A percentile compares a stretch with the other conserved stretches of the same genome.
phyloP scores from a whole-genome alignment of 1,284 basidiomycete species.

The Austroboletus rostrupii region DNA sequence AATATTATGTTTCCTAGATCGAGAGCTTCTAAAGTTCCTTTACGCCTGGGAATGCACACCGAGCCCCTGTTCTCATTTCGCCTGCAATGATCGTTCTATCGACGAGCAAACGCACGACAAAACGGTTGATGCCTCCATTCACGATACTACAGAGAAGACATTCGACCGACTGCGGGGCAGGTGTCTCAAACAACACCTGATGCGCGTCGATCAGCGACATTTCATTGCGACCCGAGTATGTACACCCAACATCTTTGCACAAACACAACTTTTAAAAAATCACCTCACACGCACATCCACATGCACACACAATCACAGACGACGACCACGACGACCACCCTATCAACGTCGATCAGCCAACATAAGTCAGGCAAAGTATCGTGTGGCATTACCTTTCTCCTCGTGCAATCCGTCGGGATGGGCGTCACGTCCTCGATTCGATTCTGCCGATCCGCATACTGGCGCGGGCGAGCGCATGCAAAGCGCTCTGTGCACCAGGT shows the following conservation, averaged over 20 bases:
- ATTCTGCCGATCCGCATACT: conserved; percentile 99
- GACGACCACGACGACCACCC: conserved; percentile 99
- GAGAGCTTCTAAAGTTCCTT: too few relatives aligned
- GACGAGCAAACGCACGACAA: conserved; percentile 1
- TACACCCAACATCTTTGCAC: conserved; percentile 34
- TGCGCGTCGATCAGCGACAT: conserved; percentile 83
- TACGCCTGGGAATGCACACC: too few relatives aligned
- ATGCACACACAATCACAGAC: conserved; percentile 60
- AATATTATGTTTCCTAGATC: too few relatives aligned
- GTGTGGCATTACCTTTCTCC: conserved; percentile 73
- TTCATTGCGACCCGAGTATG: conserved; percentile 33
- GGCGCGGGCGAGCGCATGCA: conserved; percentile 96
- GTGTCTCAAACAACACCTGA: conserved; percentile 46
- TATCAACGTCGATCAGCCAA: conserved; percentile 31
- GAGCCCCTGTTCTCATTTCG: too few relatives aligned
- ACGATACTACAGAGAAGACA: conserved; percentile 8
- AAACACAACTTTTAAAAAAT: conserved; percentile 13
- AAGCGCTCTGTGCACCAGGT: conserved; percentile 96
- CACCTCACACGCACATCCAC: conserved; percentile 5
- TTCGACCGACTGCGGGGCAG: conserved; percentile 73
- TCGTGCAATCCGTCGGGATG: conserved; percentile 94
- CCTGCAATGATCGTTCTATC: too few relatives aligned
- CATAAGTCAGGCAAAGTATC: not conserved
- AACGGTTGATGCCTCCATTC: not conserved
- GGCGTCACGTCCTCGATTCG: conserved; percentile 98